phyloP scores from a whole-genome alignment of 2,329 filamentous ascomycete genomes.

The Apiospora rasikravindrae region DNA sequence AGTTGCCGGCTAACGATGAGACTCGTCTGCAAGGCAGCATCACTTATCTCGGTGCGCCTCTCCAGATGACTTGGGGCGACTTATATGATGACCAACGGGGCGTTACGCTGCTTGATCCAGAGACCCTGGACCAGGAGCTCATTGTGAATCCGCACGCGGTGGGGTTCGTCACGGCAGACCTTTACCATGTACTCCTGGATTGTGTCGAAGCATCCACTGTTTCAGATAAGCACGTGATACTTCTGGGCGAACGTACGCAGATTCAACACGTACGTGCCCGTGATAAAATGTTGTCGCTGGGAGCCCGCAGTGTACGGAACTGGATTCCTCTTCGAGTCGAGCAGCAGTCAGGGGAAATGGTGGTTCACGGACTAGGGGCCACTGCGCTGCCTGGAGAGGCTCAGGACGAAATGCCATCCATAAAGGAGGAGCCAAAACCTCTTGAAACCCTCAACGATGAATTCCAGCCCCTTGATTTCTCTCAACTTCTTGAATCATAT shows the following conservation, averaged over 20 bases:
- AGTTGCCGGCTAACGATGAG: not conserved
- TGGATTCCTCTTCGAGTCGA: conserved; percentile 29
- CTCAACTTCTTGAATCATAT: not conserved
- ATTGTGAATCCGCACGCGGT: conserved; percentile 36
- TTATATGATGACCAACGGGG: conserved; percentile 36
- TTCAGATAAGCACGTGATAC: conserved; percentile 38
- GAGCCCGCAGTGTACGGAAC: conserved; percentile 36
- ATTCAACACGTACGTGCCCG: conserved; percentile 35
- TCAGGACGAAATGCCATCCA: not conserved
- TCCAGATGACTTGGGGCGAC: conserved; percentile 41
- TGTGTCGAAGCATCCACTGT: conserved; percentile 28
- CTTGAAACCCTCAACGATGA: not conserved
- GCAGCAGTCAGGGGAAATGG: conserved; percentile 8
- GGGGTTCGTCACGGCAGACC: conserved; percentile 32
- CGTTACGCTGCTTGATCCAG: conserved; percentile 37
- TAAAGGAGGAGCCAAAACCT: not conserved
- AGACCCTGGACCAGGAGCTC: conserved; percentile 35
- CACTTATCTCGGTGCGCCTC: conserved; percentile 38
- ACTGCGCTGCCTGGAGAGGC: conserved; percentile 31
- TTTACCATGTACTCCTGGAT: conserved; percentile 31
- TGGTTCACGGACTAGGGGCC: conserved; percentile 27
- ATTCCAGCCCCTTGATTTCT: conserved; percentile 3
- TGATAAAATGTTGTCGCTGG: conserved; percentile 35
- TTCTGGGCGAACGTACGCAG: conserved; percentile 33
- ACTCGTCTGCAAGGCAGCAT: conserved; percentile 33